phyloP scores from a whole-genome alignment of 305 asterid genomes.

The Petunia hybrid region DNA sequence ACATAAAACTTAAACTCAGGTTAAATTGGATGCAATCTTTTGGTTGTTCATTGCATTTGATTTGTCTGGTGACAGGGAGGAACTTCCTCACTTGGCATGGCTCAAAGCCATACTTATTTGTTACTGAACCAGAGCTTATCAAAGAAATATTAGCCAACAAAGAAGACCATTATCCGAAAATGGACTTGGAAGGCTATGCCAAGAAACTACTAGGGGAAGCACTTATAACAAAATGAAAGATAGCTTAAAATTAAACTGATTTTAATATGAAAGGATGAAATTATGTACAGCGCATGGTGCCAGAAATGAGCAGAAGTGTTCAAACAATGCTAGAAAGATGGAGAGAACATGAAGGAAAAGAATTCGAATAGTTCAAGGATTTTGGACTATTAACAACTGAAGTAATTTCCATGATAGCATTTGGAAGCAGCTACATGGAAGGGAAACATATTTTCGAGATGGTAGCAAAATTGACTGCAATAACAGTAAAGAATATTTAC shows the following conservation, averaged over 20 bases:
- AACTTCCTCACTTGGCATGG: conserved; percentile 65
- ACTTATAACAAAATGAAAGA: conserved; percentile 57
- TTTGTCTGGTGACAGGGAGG: conserved; percentile 42
- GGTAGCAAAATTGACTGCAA: conserved; percentile 54
- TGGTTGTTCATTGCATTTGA: background rate
- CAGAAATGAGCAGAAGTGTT: conserved; percentile 62
- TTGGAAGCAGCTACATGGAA: conserved; percentile 80
- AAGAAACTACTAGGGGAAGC: conserved; percentile 69
- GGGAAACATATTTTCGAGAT: conserved; percentile 73
- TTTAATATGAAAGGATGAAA: conserved; percentile 13
- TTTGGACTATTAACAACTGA: conserved; percentile 69
- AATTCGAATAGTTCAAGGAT: conserved; percentile 69
- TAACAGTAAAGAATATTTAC: conserved; percentile 55
- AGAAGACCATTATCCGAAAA: conserved; percentile 62
- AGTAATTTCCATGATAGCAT: conserved; percentile 79
- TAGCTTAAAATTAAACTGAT: background rate
- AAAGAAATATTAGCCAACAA: conserved; percentile 64
- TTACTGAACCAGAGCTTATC: conserved; percentile 57
- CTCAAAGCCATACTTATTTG: conserved; percentile 53
- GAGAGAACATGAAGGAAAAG: conserved; percentile 55
- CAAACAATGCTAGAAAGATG: conserved; percentile 71
- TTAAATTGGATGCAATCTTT: background rate
- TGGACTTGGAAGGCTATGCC: conserved; percentile 60
- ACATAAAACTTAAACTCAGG: background rate
- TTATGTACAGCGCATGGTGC: conserved; percentile 57